These are phyloP conservation scores for Ballota nigra DNA, from an alignment of 257 asterid genomes.

Conservation along the genomic window DNA sequence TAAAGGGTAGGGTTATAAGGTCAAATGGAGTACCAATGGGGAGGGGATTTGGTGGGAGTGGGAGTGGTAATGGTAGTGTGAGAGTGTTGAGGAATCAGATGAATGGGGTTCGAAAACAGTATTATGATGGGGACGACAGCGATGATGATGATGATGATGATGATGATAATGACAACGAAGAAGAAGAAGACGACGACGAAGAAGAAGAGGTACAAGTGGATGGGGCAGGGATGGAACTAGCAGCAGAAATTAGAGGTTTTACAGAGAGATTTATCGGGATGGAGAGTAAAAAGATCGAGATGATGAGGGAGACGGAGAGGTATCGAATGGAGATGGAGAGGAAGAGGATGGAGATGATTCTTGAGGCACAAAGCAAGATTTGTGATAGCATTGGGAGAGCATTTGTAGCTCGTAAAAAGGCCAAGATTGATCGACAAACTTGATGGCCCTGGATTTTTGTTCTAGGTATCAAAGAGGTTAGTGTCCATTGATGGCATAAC, in stretches of 20 bases:
- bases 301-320: conserved; percentile 69
- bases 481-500: conserved; percentile 12
- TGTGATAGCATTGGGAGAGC: conserved; percentile 61
- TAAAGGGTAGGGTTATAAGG: conserved; percentile 19
- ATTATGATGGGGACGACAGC: conserved; percentile 31
- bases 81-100: conserved; percentile 34
- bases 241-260: conserved; percentile 68
- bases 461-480: background rate
- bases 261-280: conserved; percentile 75
- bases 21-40: conserved; percentile 22
- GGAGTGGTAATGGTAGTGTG: conserved; percentile 15
- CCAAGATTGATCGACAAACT: conserved; percentile 43
- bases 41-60: conserved; percentile 12
- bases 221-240: conserved; percentile 57
- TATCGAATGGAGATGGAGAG: conserved; percentile 77
- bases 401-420: conserved; percentile 53
- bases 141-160: conserved; percentile 23
- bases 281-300: conserved; percentile 82
- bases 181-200: conserved; percentile 27
- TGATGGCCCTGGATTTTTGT: background rate
- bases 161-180: conserved; percentile 16
- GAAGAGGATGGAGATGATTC: conserved; percentile 85
- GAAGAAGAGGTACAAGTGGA: conserved; percentile 29
- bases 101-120: conserved; percentile 37
- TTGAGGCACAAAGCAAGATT: conserved; percentile 69